Evolutionary conservation across 2,329 filamentous ascomycete genomes (phyloP), one percentile per base, ranked within the genome.

Genomic region (Incumbomyces lentus): DNA sequence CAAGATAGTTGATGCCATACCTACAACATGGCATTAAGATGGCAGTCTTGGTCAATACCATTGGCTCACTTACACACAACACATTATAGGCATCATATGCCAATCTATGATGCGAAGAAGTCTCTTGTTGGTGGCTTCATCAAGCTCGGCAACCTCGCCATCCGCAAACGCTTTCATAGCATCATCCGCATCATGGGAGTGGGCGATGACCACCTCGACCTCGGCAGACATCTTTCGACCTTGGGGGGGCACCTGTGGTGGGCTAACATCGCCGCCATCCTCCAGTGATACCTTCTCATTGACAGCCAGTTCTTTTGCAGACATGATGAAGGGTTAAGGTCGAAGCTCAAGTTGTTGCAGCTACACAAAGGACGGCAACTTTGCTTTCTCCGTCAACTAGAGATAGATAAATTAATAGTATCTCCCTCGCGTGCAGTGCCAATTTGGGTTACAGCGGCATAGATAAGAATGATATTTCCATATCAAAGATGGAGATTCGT

Each of bases 51-150:
- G n/a, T n/a, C n/a, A n/a, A n/a, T n/a, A n/a, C n/a, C n/a, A n/a
- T n/a, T n/a, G n/a, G n/a, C n/a, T n/a, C n/a, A 26, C 22, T 26
- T 26, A 79, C 3, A 79, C 67, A 26, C 75, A 55, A 48, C 75
- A 79, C 56, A 80, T 67, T 52, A 79, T 62, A 0, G 76, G 77
- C 71, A 80, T 76, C 52, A 79, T 62, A 57, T 78, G 74, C 70
- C 68, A 73, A 59, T 84, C 80, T 49, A 83, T 81, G 44, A 68
- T 74, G 14, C 69, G 64, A n/a, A 82, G 57, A 13, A 84, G 58
- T n/a, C 74, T 64, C 52, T 70, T 75, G 53, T 77, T 79, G 18
- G 74, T 77, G 39, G 69, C 70, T 52, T 73, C 73, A 45, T 75
- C 75, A 31, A 81, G 61, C 31, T 72, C 66, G 17, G 79, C 63